Percentiles rank a stretch among this genome's conserved stretches.
These are phyloP conservation scores for Septoria petroselini DNA, from an alignment of 2,329 filamentous ascomycete genomes.

Conservation along the genomic window DNA sequence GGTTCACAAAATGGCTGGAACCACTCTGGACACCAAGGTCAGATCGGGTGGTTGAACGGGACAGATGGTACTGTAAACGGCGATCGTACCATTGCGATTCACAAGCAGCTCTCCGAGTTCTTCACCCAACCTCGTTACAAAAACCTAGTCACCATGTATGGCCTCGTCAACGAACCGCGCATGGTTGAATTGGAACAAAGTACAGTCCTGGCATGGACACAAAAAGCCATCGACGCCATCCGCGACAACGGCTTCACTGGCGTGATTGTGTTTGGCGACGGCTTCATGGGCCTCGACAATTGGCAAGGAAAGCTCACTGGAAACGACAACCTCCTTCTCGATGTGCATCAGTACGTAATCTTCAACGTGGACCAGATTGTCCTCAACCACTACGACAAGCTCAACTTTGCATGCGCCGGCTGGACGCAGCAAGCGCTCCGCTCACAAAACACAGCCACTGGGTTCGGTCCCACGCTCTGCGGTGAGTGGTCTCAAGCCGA, in stretches of 20 bases:
- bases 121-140: slow-evolving; percentile 91
- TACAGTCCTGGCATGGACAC: slow-evolving; percentile 76
- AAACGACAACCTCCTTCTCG: slow-evolving; percentile 74
- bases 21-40: slow-evolving; percentile 79
- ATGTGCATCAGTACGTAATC: slow-evolving; percentile 97
- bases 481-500: slow-evolving; percentile 98
- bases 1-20: slow-evolving; percentile 98
- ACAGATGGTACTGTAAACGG: slow-evolving; percentile 74
- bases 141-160: slow-evolving; percentile 89
- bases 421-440: slow-evolving; percentile 77
- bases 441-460: slow-evolving; percentile 69
- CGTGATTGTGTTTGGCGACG: slow-evolving; percentile 84
- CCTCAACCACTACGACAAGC: slow-evolving; percentile 76
- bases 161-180: slow-evolving; percentile 87
- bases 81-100: slow-evolving; percentile 79
- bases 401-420: slow-evolving; percentile 79
- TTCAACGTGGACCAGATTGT: slow-evolving; percentile 89
- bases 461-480: slow-evolving; percentile 90
- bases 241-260: slow-evolving; percentile 70
- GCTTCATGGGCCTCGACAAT: slow-evolving; percentile 84
- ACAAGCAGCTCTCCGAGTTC: slow-evolving; percentile 83
- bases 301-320: slow-evolving; percentile 82
- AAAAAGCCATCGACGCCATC: slow-evolving; percentile 67
- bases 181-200: slow-evolving; percentile 66
- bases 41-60: slow-evolving; percentile 88